Evolutionary conservation across 805 yeast species (phyloP), one percentile per base, ranked within the genome.

Genomic region (Saturnispora kantuleensis): DNA sequence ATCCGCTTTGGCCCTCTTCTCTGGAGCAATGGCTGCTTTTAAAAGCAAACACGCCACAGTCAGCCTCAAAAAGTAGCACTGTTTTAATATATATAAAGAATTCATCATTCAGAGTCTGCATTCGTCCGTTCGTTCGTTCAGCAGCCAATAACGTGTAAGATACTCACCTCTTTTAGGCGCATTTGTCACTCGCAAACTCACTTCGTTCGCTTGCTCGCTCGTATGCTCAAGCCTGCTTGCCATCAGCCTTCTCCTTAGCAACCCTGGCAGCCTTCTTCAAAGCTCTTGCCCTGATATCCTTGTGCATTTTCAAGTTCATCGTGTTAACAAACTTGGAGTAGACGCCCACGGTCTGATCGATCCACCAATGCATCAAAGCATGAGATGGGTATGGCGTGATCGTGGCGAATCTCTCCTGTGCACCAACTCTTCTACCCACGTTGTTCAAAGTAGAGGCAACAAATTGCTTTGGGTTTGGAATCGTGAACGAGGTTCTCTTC

Each of bases 321-420:
- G 62, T 56, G 55, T 84, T 83, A 37, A 84, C 95, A 16, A 82
- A 31, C 52, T 70, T 71, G 46, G 90, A 78, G 66, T 73, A 87
- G 35, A 84, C 87, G 26, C 98, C 97, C 40, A 88, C 80, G 10
- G 87, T 74, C 56, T 76, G 75, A 41, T 79, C 89, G 50, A 89
- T 77, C 44, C 69, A 69, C 73, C 84, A 89, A 62, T 89, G 95
- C 81, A 89, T 79, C 42, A 90, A 60, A 2, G 97, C 97, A 66
- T 93, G 98, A 2, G 87, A 65, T 86, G 95, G 88, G 72, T 71
- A 93, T 31, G 98, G 98, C 1, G 97, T 90, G 45, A 71, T 66
- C 2, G 96, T 87, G 31, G 79, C 94, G 55, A 62, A 86, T 56
- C 95, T 77, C 50, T 85, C 96, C 64, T 87, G 96, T 15, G 97